Evolutionary conservation across 768 basidiomycete species (phyloP).

Genomic region (Termitomyces sp.): DNA sequence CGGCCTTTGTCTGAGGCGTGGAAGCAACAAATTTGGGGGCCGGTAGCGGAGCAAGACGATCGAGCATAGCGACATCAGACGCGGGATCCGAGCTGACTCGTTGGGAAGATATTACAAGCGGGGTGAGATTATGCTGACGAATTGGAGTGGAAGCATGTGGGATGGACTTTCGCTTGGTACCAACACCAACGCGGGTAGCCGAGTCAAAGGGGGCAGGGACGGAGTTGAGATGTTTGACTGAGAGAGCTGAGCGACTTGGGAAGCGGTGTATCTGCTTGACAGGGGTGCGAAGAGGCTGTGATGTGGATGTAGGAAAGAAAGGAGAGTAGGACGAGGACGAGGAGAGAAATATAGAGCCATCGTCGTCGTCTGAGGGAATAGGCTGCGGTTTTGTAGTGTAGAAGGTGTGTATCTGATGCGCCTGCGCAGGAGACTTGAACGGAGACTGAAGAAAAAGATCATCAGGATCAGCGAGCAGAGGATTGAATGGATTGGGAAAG

Average conservation of each 20-base stretch:
- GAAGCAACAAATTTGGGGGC: constrained; percentile 44
- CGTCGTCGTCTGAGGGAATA: constrained; percentile 50
- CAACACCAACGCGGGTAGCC: constrained; percentile 35
- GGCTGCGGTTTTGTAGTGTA: constrained; percentile 39
- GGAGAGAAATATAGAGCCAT: constrained; percentile 55
- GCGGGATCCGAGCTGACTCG: constrained; percentile 24
- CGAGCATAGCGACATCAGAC: constrained; percentile 38
- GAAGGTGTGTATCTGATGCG: constrained; percentile 25
- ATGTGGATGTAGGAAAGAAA: constrained; percentile 39
- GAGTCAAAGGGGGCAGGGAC: constrained; percentile 18
- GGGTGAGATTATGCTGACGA: constrained; percentile 43
- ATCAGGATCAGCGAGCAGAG: constrained; percentile 34
- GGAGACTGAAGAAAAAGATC: constrained; percentile 55
- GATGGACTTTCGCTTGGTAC: constrained; percentile 67
- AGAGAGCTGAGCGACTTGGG: constrained; percentile 39
- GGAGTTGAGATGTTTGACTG: constrained; percentile 30
- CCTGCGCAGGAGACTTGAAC: constrained; percentile 42
- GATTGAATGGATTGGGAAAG: constrained; percentile 27
- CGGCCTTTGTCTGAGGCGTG: constrained; percentile 52
- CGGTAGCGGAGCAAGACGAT: constrained; percentile 52
- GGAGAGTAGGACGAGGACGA: constrained; percentile 40
- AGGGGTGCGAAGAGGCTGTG: constrained; percentile 57
- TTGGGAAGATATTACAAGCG: constrained; percentile 44
- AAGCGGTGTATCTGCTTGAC: constrained; percentile 46
- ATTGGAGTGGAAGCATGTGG: constrained; percentile 52